phyloP scores from a whole-genome alignment of 257 asterid species.

The Cinchona pubescens region DNA sequence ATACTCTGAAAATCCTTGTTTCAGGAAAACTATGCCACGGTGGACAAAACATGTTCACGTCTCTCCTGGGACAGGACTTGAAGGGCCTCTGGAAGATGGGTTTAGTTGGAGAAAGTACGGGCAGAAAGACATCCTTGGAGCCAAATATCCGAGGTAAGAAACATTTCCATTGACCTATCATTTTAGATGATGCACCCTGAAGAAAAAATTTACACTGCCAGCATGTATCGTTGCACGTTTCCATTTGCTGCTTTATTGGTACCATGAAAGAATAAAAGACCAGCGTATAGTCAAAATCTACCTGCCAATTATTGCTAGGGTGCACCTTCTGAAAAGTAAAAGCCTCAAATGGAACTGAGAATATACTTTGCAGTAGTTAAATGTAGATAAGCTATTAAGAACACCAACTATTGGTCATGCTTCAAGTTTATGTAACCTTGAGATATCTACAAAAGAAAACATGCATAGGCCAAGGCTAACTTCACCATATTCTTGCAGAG shows the following conservation, averaged over 20 bases:
- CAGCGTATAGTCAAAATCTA: background rate
- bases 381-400: background rate
- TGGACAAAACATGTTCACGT: conserved; percentile 56
- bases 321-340: background rate
- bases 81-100: conserved; percentile 70
- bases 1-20: background rate
- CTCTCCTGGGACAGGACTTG: conserved; percentile 43
- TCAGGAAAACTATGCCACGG: conserved; percentile 42
- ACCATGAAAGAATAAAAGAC: background rate
- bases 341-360: background rate
- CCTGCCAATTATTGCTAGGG: background rate
- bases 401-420: background rate
- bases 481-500: conserved; percentile 28
- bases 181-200: background rate
- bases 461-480: background rate
- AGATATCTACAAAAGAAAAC: background rate
- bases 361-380: background rate
- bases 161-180: background rate
- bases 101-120: conserved; percentile 83
- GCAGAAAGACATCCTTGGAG: conserved; percentile 85
- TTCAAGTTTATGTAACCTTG: background rate
- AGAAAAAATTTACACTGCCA: background rate
- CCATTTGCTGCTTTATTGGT: background rate
- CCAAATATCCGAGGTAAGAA: conserved; percentile 70
- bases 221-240: background rate